Evolutionary conservation across 2,329 filamentous ascomycete species (phyloP).

Genomic region (Arthroderma uncinatum): DNA sequence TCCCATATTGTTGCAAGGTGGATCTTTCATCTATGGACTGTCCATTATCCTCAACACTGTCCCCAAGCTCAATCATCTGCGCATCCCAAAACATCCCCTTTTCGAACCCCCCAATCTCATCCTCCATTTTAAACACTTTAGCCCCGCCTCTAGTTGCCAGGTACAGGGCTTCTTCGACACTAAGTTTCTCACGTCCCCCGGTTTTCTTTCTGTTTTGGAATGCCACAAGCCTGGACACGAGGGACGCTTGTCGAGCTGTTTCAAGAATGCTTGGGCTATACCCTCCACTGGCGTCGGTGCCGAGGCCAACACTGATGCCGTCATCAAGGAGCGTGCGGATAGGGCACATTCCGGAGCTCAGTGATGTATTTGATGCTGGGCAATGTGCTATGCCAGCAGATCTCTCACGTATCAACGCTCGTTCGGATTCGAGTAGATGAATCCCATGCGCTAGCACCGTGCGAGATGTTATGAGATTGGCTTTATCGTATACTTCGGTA

Average conservation of each 20-base stretch:
- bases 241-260: conserved; percentile 66
- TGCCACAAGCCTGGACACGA: conserved; percentile 63
- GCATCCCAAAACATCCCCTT: conserved; percentile 85
- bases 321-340: conserved; percentile 63
- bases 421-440: conserved; percentile 60
- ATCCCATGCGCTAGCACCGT: conserved; percentile 82
- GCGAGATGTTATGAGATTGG: conserved; percentile 55
- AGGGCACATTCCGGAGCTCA: conserved; percentile 67
- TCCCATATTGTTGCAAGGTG: conserved; percentile 36
- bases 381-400: conserved; percentile 68
- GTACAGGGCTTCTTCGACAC: conserved; percentile 76
- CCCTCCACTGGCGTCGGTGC: conserved; percentile 83
- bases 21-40: conserved; percentile 16
- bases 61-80: conserved; percentile 61
- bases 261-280: conserved; percentile 74
- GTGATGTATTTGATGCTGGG: conserved; percentile 70
- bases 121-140: conserved; percentile 60
- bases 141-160: conserved; percentile 84
- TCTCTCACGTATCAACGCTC: conserved; percentile 49
- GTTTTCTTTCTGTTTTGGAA: conserved; percentile 31
- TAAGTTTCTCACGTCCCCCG: conserved; percentile 44
- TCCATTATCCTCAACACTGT: conserved; percentile 21
- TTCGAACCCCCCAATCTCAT: conserved; percentile 67
- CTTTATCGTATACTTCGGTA: conserved; percentile 64
- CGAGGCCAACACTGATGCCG: conserved; percentile 70